These are phyloP conservation scores for Leucoagaricus sp. DNA, from an alignment of 1,284 basidiomycete species.

Conservation along the genomic window DNA sequence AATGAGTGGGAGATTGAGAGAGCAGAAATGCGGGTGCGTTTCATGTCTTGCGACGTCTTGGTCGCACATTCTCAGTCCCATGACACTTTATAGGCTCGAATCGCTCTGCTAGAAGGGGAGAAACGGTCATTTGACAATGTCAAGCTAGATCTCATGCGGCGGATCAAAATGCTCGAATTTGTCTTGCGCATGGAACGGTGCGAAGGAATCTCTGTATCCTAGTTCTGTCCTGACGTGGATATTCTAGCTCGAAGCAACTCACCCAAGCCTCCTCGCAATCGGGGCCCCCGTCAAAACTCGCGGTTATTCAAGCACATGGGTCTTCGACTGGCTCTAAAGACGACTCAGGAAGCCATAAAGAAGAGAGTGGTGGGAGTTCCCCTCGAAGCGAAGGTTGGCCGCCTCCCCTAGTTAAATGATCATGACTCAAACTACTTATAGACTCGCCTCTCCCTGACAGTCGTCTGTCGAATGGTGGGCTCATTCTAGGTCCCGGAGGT, in stretches of 20 bases:
- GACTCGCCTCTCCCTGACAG: constrained; percentile 77
- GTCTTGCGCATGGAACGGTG: constrained; percentile 92
- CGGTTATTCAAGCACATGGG: constrained; percentile 55
- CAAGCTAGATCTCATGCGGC: constrained; percentile 92
- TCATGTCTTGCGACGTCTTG: constrained; percentile 25
- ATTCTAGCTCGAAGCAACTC: constrained; percentile 77
- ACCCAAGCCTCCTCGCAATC: constrained; percentile 53
- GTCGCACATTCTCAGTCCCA: constrained; percentile 23
- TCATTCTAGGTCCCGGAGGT: constrained; percentile 40
- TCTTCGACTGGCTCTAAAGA: constrained; percentile 61
- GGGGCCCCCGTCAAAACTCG: constrained; percentile 60
- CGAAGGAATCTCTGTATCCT: constrained; percentile 36
- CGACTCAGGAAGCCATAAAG: constrained; percentile 67
- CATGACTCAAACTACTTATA: constrained; percentile 28
- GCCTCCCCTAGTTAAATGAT: constrained; percentile 14
- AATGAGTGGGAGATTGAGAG: constrained; percentile 99
- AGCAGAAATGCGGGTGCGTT: constrained; percentile 94
- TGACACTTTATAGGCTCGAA: constrained; percentile 69
- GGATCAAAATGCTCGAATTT: constrained; percentile 99
- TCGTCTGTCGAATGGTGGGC: constrained; percentile 60
- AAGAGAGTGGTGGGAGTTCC: constrained; percentile 76
- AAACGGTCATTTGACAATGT: constrained; percentile 96
- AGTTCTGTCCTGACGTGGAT: constrained; percentile 31
- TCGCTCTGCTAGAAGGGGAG: constrained; percentile 97
- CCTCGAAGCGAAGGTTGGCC: constrained; percentile 77